phyloP scores from a whole-genome alignment of 179 eudicot genomes.

The Drosera spatulata region DNA sequence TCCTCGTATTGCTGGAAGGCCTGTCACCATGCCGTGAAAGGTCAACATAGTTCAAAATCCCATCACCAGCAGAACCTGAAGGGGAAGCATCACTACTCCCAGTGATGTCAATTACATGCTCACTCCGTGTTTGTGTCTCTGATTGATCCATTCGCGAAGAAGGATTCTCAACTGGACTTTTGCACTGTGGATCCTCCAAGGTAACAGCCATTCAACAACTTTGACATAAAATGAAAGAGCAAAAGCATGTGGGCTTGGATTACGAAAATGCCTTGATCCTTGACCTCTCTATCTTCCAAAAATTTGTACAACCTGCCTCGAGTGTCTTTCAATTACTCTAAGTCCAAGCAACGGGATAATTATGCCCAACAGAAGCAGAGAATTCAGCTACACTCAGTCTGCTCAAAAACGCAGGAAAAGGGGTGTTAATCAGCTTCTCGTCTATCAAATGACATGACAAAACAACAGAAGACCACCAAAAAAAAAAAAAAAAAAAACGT shows the following conservation, averaged over 20 bases:
- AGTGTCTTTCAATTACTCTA: no score
- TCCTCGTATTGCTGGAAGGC: slow-evolving; percentile 27
- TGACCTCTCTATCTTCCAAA: no score
- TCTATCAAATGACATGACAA: no score
- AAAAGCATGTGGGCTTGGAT: neutral
- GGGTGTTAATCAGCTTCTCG: no score
- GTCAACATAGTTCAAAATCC: slow-evolving; percentile 18
- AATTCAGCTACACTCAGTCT: no score
- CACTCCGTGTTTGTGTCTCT: slow-evolving; percentile 22
- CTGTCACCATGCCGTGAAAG: slow-evolving; percentile 16
- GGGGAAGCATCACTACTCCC: slow-evolving; percentile 28
- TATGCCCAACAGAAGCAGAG: no score
- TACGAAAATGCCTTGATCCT: neutral
- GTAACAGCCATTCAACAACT: slow-evolving; percentile 1
- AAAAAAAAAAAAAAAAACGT: no score
- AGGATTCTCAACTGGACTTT: slow-evolving; percentile 9
- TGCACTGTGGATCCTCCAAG: neutral
- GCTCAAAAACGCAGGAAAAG: no score
- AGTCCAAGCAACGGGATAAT: no score
- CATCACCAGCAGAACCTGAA: slow-evolving; percentile 20
- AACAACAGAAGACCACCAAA: no score
- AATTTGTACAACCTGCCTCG: no score
- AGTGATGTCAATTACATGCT: slow-evolving; percentile 36
- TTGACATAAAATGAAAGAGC: neutral
- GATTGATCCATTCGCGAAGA: slow-evolving; percentile 31